Evolutionary conservation across 192 early-diverging fungal genomes (phyloP).

Genomic region (Podila epigama): DNA sequence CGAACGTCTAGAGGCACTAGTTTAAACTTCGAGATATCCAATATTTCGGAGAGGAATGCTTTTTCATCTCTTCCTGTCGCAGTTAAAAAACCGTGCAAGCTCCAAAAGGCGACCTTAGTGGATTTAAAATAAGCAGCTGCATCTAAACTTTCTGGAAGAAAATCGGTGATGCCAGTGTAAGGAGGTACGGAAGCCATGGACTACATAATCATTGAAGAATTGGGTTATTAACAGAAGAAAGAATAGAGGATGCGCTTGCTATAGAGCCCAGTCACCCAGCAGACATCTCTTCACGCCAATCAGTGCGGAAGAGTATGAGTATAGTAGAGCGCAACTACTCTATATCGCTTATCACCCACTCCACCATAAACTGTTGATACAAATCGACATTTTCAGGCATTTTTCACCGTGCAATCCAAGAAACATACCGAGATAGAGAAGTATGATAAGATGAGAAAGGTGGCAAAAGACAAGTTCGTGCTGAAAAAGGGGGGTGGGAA

Average conservation of each 20-base stretch:
- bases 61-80: slow-evolving; percentile 26
- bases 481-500: too few species aligned
- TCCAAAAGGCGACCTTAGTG: slow-evolving; percentile 26
- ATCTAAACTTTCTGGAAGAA: slow-evolving; percentile 10
- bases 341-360: too few species aligned
- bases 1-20: slow-evolving; percentile 19
- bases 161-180: slow-evolving; percentile 10
- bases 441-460: too few species aligned
- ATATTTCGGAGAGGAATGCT: slow-evolving; percentile 7
- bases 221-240: slow-evolving; percentile 3
- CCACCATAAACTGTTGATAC: too few species aligned
- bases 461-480: too few species aligned
- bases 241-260: slow-evolving; percentile 16
- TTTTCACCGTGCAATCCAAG: too few species aligned
- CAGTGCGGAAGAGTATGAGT: too few species aligned
- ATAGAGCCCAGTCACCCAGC: slow-evolving; percentile 26
- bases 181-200: slow-evolving; percentile 18
- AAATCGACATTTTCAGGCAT: too few species aligned
- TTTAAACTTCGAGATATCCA: slow-evolving; percentile 12
- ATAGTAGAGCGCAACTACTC: too few species aligned
- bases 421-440: too few species aligned
- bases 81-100: slow-evolving; percentile 17
- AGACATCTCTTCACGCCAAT: too few species aligned
- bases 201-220: slow-evolving; percentile 8
- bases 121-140: slow-evolving; percentile 15